phyloP scores from a whole-genome alignment of 2,329 filamentous ascomycete species.

The Salinomyces thailandicus region DNA sequence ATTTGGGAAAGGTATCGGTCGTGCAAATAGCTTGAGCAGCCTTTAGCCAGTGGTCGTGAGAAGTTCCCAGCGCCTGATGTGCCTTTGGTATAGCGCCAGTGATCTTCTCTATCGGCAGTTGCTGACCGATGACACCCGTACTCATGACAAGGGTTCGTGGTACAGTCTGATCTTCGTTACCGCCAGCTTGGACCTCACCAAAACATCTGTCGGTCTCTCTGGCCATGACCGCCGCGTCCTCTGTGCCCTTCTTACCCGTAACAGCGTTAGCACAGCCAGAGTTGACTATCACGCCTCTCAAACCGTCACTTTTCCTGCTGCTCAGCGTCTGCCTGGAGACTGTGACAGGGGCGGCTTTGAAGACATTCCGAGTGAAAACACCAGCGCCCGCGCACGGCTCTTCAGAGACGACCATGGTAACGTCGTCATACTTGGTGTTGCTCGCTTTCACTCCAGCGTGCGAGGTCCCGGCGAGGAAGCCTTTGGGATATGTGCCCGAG shows the following conservation, averaged over 20 bases:
- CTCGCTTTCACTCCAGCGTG: slow-evolving; percentile 88
- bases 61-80: slow-evolving; percentile 57
- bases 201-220: slow-evolving; percentile 61
- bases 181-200: slow-evolving; percentile 23
- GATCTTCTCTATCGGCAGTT: slow-evolving; percentile 86
- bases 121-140: slow-evolving; percentile 93
- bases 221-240: slow-evolving; percentile 82
- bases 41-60: slow-evolving; percentile 76
- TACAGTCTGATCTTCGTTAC: slow-evolving; percentile 31
- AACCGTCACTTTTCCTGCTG: slow-evolving; percentile 54
- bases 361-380: slow-evolving; percentile 96
- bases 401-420: slow-evolving; percentile 81
- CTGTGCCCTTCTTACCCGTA: slow-evolving; percentile 76
- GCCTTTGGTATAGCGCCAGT: slow-evolving; percentile 69
- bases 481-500: slow-evolving; percentile 76
- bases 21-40: slow-evolving; percentile 91
- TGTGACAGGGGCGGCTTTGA: slow-evolving; percentile 90
- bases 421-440: slow-evolving; percentile 83
- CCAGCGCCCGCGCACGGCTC: slow-evolving; percentile 76
- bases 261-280: slow-evolving; percentile 96
- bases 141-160: slow-evolving; percentile 87
- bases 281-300: slow-evolving; percentile 81
- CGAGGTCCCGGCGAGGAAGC: slow-evolving; percentile 76
- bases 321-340: slow-evolving; percentile 58
- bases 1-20: slow-evolving; percentile 96